Conservation (phyloP, 257 asterid species). For the Solanum ahanhuiri region DNA sequence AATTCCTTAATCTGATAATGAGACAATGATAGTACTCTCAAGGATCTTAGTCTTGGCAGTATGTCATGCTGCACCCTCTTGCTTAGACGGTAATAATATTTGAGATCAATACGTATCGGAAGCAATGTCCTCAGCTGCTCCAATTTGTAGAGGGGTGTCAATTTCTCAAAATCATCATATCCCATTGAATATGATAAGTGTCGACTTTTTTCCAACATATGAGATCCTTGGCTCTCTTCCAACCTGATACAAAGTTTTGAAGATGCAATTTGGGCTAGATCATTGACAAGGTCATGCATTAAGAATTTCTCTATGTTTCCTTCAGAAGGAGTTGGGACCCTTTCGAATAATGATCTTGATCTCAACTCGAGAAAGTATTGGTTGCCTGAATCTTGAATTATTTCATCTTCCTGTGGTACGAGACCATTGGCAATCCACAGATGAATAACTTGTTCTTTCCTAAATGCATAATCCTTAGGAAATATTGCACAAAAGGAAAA, state of each 20-base stretch:
- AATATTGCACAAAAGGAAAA: constrained; percentile 1
- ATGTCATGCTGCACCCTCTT: neutral
- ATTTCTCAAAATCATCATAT: neutral
- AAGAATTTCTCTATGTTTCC: neutral
- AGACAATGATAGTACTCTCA: neutral
- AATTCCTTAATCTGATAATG: rapidly evolving
- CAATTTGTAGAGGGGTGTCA: neutral
- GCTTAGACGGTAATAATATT: neutral
- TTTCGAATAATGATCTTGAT: neutral
- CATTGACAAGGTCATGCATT: constrained; percentile 9
- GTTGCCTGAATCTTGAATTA: neutral
- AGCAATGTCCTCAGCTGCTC: neutral
- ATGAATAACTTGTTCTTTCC: neutral
- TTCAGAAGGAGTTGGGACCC: neutral
- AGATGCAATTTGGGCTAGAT: neutral
- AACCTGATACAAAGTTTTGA: neutral
- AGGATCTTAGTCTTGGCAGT: neutral
- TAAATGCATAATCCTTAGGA: neutral
- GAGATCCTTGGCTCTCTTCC: neutral
- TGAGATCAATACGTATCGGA: neutral
- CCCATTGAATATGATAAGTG: neutral
- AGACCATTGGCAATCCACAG: constrained; percentile 10
- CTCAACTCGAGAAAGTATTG: neutral
- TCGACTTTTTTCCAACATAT: neutral
- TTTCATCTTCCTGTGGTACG: rapidly evolving